Conservation (phyloP, 805 yeast species). For the Ascoidea asiatica region DNA sequence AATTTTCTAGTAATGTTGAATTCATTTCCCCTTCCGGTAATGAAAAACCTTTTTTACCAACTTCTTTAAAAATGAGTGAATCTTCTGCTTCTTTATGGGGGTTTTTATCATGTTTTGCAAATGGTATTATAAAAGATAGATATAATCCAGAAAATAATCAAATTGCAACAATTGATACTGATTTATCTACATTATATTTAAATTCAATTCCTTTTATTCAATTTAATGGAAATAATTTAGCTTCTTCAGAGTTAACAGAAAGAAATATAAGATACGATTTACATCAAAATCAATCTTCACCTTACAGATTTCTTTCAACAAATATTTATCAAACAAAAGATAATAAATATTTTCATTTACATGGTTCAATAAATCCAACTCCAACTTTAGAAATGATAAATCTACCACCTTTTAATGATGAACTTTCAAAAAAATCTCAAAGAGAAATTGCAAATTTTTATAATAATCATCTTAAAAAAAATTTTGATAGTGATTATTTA, state of each 20-base stretch:
- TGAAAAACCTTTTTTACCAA: slow-evolving; percentile 13
- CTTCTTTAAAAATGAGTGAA: slow-evolving; percentile 17
- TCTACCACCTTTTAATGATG: slow-evolving; percentile 15
- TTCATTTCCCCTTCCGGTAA: slow-evolving; percentile 6
- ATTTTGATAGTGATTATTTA: slow-evolving; percentile 5
- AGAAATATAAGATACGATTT: slow-evolving; percentile 13
- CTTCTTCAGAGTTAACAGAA: slow-evolving; percentile 9
- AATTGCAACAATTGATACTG: slow-evolving; percentile 5
- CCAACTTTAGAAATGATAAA: slow-evolving; percentile 21
- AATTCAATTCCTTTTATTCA: slow-evolving; percentile 13
- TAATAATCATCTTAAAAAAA: slow-evolving; percentile 17
- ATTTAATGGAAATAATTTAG: slow-evolving; percentile 20
- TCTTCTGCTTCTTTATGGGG: slow-evolving; percentile 17
- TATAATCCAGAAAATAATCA: slow-evolving; percentile 9
- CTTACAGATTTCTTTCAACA: slow-evolving; percentile 20
- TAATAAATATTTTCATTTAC: slow-evolving; percentile 18
- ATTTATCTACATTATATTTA: slow-evolving; percentile 5
- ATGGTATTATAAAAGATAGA: slow-evolving; percentile 12
- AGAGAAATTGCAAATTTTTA: slow-evolving; percentile 14
- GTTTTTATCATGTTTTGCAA: slow-evolving; percentile 13
- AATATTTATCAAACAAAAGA: slow-evolving; percentile 21
- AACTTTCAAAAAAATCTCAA: slow-evolving; percentile 12
- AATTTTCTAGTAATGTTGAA: slow-evolving; percentile 5
- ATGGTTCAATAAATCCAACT: slow-evolving; percentile 21
- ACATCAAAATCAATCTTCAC: slow-evolving; percentile 15